phyloP scores from a whole-genome alignment of 192 early-diverging fungal genomes.

The Coemansia nantahalensis region DNA sequence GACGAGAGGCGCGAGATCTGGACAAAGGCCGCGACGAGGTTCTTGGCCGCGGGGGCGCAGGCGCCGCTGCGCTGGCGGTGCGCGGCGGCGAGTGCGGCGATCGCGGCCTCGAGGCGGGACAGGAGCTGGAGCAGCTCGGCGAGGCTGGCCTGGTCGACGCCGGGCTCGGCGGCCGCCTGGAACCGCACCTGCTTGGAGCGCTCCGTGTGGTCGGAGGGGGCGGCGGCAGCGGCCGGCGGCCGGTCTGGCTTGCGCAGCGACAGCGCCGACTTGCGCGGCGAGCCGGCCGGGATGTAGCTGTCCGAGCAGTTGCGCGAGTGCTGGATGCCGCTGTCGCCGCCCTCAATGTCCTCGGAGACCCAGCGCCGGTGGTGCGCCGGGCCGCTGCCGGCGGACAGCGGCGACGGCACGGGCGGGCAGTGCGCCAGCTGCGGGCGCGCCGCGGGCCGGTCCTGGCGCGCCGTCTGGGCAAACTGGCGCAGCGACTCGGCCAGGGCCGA shows the following conservation, averaged over 20 bases:
- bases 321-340: neutral
- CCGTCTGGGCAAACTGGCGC: conserved; percentile 27
- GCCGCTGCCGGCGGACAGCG: conserved; percentile 22
- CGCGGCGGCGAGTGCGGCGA: conserved; percentile 12
- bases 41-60: conserved; percentile 9
- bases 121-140: conserved; percentile 33
- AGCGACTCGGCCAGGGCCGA: conserved; percentile 30
- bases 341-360: conserved; percentile 42
- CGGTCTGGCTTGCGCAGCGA: conserved; percentile 13
- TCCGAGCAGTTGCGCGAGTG: conserved; percentile 42
- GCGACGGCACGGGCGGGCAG: conserved; percentile 32
- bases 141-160: conserved; percentile 33
- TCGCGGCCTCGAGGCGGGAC: conserved; percentile 34
- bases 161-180: conserved; percentile 5
- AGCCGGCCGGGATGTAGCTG: conserved; percentile 22
- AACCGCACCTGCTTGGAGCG: conserved; percentile 50
- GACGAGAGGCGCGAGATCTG: conserved; percentile 44
- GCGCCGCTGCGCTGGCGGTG: neutral
- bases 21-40: conserved; percentile 42
- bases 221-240: neutral
- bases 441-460: conserved; percentile 27
- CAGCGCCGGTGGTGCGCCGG: conserved; percentile 40
- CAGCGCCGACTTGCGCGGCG: conserved; percentile 33
- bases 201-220: conserved; percentile 4
- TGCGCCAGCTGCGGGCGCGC: conserved; percentile 31